Evolutionary conservation across 176 grass and related monocot species (phyloP).

Genomic region (Bonia amplexicaulis): DNA sequence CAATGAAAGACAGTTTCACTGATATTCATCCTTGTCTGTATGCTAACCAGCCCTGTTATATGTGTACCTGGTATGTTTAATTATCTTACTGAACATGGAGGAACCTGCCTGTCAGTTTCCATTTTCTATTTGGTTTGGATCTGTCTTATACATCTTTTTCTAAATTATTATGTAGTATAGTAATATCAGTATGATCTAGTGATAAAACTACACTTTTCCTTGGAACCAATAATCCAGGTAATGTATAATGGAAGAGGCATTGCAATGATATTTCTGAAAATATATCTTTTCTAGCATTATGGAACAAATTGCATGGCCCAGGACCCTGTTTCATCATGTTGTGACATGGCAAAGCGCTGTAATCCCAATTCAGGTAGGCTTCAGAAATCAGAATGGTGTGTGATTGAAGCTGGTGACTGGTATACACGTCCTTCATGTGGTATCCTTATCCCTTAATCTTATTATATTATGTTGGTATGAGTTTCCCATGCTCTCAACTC

Average conservation of each 20-base stretch:
- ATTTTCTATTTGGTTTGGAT: neutral
- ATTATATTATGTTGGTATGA: neutral
- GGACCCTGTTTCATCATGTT: neutral
- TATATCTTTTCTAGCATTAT: neutral
- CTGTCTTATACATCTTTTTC: neutral
- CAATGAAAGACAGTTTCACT: neutral
- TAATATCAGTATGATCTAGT: constrained; percentile 1
- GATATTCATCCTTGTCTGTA: constrained; percentile 1
- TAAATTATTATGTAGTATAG: neutral
- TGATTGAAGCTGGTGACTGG: neutral
- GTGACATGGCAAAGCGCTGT: neutral
- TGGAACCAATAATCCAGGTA: neutral
- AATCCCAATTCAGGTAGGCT: neutral
- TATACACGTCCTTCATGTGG: neutral
- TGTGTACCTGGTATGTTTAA: neutral
- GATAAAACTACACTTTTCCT: neutral
- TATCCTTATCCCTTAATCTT: neutral
- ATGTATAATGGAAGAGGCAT: neutral
- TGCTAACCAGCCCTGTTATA: constrained; percentile 6
- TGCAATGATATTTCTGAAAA: neutral
- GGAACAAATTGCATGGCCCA: neutral
- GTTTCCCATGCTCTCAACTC: neutral
- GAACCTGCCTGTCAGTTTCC: neutral
- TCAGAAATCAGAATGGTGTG: neutral
- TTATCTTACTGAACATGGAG: neutral